Evolutionary conservation across 2,329 filamentous ascomycete species (phyloP).

Genomic region (Fusarium sp.): DNA sequence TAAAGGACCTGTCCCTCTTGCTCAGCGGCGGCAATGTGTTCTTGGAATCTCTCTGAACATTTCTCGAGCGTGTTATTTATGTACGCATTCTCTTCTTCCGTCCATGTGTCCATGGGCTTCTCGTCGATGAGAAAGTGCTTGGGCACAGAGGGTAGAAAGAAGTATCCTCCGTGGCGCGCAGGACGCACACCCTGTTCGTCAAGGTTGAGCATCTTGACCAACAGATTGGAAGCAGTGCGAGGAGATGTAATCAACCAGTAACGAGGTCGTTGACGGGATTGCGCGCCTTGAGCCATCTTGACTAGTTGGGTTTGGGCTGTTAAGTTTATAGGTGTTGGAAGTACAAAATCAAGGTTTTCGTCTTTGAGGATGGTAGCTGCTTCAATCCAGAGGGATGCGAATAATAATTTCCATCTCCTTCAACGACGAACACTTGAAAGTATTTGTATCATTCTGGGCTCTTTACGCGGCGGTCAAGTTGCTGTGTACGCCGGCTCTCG

Average conservation of each 20-base stretch:
- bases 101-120: constrained; percentile 34
- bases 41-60: constrained; percentile 27
- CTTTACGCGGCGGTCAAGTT: not conserved
- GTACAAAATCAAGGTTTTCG: too few relatives aligned
- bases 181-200: constrained; percentile 37
- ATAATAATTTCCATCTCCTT: not conserved
- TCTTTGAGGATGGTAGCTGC: too few relatives aligned
- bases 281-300: constrained; percentile 28
- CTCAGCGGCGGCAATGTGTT: constrained; percentile 31
- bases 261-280: constrained; percentile 11
- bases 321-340: not conserved
- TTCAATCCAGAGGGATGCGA: too few relatives aligned
- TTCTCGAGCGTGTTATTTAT: constrained; percentile 2
- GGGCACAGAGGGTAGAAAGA: constrained; percentile 26
- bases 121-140: constrained; percentile 10
- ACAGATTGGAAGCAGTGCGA: constrained; percentile 40
- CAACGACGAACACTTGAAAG: accelerated
- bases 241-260: constrained; percentile 41
- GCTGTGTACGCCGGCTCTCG: constrained; percentile 20
- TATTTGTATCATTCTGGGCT: not conserved
- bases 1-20: constrained; percentile 25
- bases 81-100: constrained; percentile 15
- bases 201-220: constrained; percentile 43
- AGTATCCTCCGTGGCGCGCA: constrained; percentile 32
- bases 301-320: not conserved